Base-by-base conservation (phyloP, 805 yeast species). In the Komagataella ulmi region DNA sequence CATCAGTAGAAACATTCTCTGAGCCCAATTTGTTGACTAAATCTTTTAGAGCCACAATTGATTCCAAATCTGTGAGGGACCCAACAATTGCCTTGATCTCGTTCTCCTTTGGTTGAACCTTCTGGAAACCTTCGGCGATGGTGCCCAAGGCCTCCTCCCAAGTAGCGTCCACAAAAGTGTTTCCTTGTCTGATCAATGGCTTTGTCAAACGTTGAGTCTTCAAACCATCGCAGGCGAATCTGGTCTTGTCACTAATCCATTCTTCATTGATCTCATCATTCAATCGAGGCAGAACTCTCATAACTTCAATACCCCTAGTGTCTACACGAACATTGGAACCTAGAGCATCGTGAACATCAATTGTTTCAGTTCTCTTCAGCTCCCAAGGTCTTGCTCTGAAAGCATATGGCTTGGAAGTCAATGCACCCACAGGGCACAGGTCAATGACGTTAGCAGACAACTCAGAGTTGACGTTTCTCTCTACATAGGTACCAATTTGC, bases 361-460 rank as follows among this genome's bases (percentile, higher is more conserved):
- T 77, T 50, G 91, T 76, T 68, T 87, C 96, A 49, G 95, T 86
- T 73, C 86, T 81, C 72, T 86, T 87, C 65, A 88, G 77, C 69
- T 87, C 96, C 96, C 96, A 87, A 30, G 96, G 95, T 65, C 96
- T 79, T 14, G 95, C 95, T 64, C 80, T 81, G 76, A 87, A 87
- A n/a, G 96, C 89, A 61, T 87, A 87, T 23, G 96, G 96, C 69
- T 88, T 88, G 24, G 88, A 80, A 43, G 96, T 88, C 60, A 87
- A 78, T 1, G 96, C 96, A 60, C 96, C 96, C 56, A 87, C 96
- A 18, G 96, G 96, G 71, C 96, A 87, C 58, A 87, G 75, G 66
- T 87, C 96, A 57, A 88, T 79, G 57, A 87, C 81, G 71, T 87
- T 87, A 62, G 95, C 96, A 49, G 90, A 82, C 72, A 87, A 70